Base-by-base conservation (phyloP, 108 stramenopile genomes). In the Thalassiosira profunda region DNA sequence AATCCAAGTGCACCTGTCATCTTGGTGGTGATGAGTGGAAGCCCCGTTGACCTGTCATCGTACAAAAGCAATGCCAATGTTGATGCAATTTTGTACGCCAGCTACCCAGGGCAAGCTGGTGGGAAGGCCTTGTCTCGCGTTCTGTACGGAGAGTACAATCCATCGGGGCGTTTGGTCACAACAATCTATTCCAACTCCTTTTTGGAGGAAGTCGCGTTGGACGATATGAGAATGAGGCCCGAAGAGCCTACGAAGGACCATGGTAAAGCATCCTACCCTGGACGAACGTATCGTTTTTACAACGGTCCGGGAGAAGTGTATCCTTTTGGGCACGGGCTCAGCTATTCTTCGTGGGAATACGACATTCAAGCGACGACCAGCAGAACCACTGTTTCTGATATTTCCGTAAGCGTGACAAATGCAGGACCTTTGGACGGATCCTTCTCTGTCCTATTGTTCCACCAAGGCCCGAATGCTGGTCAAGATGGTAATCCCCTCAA, bases 271-370 rank as follows among this genome's bases (percentile, higher is more conserved):
- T 45, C 58, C n/a, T 65, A 77, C 23, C 75, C 76, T 1, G 85
- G 85, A 20, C 42, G 85, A 33, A 82, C 85, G 0, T 57, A 86
- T 41, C 63, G 74, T 57, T 86, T 80, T 45, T 83, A 83, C 31
- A 51, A 26, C 18, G 85, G 79, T 12, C 11, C 17, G 8, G n/a
- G 20, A 3, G 43, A 63, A 2, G 74, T 76, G 26, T 86, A 52
- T 70, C 42, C 59, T 2, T 86, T 86, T 80, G 85, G 85, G 4
- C 63, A 80, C 47, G 85, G 85, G 3, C 51, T 86, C 5, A 74
- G 72, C n/a, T 85, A 85, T 63, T 66, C 72, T 15, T 35, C 30
- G 26, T 65, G 49, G 52, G 12, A 65, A 2, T 65, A 65, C 15
- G 15, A 23, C 18, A 6, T 48, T 11, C 17, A 51, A n/a, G n/a